Base-by-base conservation (phyloP, 441 rosid genomes). In the Cnidoscolus chayamansa region DNA sequence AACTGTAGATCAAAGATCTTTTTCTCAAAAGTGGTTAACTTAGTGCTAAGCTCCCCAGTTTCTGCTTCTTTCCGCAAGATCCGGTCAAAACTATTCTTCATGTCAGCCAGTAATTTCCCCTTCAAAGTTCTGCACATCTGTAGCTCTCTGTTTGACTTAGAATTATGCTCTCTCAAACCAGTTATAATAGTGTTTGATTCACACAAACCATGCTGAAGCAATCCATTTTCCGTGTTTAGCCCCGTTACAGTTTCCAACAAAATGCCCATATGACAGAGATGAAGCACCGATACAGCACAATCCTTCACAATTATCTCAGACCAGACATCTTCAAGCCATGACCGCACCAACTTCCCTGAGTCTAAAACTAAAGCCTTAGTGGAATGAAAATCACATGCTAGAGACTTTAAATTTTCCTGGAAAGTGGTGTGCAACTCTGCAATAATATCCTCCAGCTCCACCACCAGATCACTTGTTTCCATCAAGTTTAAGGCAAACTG, bases 241-340 rank as follows among this genome's bases (percentile, higher is more conserved):
- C 98, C 98, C 51, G 94, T 87, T 71, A 89, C 88, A 49, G 90
- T 85, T 83, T 96, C 99, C 83, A 94, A 80, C 80, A 96, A 73
- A 84, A 89, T 74, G 72, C 99, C 98, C 90, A 87, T 89, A 78
- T 96, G 97, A 81, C 98, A 96, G 63, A 88, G 88, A 72, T 96
- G 98, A 74, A 96, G 80, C 76, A 93, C 94, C 43, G 99, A 91
- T 67, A 96, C 79, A 71, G 97, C 96, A 86, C 96, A 94, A 73
- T 94, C 99, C 85, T 95, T 92, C 77, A 77, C 86, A 72, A 94
- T 84, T 68, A 94, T 89, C 84, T 86, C 98, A 25, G 99, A 90
- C 98, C 99, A 96, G 74, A 96, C 78, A 72, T 96, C 98, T 79
- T 94, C 99, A 76, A 96, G 88, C 88, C 87, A 86, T 43, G 91